These are phyloP conservation scores for Abelmoschus esculentus DNA, from an alignment of 345 rosid genomes.

Conservation along the genomic window DNA sequence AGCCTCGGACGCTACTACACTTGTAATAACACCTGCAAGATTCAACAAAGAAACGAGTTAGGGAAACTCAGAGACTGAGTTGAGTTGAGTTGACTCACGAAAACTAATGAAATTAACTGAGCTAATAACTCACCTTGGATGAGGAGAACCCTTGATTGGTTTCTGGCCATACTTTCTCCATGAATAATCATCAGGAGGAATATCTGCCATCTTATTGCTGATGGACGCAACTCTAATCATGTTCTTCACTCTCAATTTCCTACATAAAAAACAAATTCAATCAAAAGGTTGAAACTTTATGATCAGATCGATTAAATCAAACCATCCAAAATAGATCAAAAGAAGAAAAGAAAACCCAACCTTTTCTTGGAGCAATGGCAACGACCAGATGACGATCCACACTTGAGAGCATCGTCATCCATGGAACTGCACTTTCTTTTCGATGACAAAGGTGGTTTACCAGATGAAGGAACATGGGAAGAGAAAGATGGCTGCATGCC, in stretches of 20 bases:
- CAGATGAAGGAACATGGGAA: conserved; percentile 45
- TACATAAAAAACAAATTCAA: conserved; percentile 14
- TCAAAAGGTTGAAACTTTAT: background rate
- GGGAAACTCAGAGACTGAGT: conserved; percentile 15
- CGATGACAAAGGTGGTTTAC: conserved; percentile 67
- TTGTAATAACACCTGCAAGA: conserved; percentile 74
- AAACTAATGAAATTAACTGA: background rate
- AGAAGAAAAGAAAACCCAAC: conserved; percentile 17
- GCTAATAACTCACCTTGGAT: conserved; percentile 54
- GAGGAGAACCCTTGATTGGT: conserved; percentile 96
- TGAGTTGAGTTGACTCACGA: conserved; percentile 3
- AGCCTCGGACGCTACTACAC: conserved; percentile 79
- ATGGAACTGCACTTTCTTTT: conserved; percentile 71
- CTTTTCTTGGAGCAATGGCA: conserved; percentile 98
- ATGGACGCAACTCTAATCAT: conserved; percentile 70
- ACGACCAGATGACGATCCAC: conserved; percentile 49
- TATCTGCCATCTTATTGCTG: conserved; percentile 73
- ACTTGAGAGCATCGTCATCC: too few species aligned
- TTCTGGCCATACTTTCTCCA: conserved; percentile 98
- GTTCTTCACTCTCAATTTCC: conserved; percentile 67
- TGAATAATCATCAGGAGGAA: conserved; percentile 79
- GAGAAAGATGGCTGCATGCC: conserved; percentile 45
- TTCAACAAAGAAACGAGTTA: background rate
- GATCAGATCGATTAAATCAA: background rate
- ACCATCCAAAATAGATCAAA: background rate